Base-by-base conservation (phyloP, 2,329 filamentous ascomycete species). In the Aureobasidium namibiae region DNA sequence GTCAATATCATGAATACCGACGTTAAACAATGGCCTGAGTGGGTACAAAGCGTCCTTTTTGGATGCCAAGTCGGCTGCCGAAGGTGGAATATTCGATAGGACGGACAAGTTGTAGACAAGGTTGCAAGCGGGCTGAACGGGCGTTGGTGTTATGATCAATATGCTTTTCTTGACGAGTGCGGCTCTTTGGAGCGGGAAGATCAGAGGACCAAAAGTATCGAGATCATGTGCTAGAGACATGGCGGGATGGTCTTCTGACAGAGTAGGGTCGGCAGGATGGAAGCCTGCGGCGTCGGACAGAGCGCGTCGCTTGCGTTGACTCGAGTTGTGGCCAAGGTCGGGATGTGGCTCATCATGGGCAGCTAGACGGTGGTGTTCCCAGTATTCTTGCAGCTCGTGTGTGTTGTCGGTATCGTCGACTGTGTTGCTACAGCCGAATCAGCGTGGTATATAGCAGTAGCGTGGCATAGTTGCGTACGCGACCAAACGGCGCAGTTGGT, bases 31-130 rank as follows among this genome's bases (percentile, higher is more conserved):
- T 0, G 92, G 88, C 36, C 86, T 83, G 31, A 94, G 80, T 61
- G 90, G 74, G 14, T 76, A 80, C 61, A 88, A 80, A 1, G 82
- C 79, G 26, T 84, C 78, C 3, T 65, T 62, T 2, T 64, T 41
- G 21, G 86, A 82, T n/a, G 96, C 78, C 14, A 87, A 75, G 54
- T 91, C 84, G 60, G 82, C 79, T 44, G 91, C 81, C 31, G 87
- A 84, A 38, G 86, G 80, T 29, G 94, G 91, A 44, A 97, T 87
- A 65, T 91, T 95, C 45, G 92, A 91, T 34, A 99, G 79, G 57
- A 97, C 82, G n/a, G 92, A 96, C 54, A 97, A 82, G 70, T 94
- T 85, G 74, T 97, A 99, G 63, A 97, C 94, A 92, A 92, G 95
- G 73, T 96, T 90, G 76, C 92, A 97, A 57, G 85, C 82, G 66